phyloP scores from a whole-genome alignment of 2,329 filamentous ascomycete genomes.

The Calonectria hawksworthii region DNA sequence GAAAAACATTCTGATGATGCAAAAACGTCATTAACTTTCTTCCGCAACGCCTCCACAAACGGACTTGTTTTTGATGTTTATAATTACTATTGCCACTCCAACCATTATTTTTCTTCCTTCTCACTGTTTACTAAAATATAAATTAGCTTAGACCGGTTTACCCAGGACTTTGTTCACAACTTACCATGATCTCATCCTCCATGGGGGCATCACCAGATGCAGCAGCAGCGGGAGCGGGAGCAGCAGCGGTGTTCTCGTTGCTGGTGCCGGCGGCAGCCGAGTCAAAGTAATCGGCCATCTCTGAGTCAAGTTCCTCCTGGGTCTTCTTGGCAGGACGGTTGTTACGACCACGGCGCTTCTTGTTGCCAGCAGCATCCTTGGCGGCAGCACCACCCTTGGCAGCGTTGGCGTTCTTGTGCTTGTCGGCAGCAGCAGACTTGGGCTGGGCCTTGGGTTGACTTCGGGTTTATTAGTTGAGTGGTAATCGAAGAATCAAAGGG shows the following conservation, averaged over 20 bases:
- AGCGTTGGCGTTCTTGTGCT: slow-evolving; percentile 71
- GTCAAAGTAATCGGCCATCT: slow-evolving; percentile 97
- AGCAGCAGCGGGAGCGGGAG: slow-evolving; percentile 58
- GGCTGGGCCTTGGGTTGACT: slow-evolving; percentile 67
- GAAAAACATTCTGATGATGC: slow-evolving; percentile 39
- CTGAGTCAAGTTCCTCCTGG: slow-evolving; percentile 93
- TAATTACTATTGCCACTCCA: slow-evolving; percentile 33
- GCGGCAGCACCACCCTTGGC: slow-evolving; percentile 58
- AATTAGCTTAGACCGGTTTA: slow-evolving; percentile 28
- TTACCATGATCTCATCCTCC: slow-evolving; percentile 74
- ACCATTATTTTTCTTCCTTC: not conserved
- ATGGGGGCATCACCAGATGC: slow-evolving; percentile 72
- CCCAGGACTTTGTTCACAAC: slow-evolving; percentile 21
- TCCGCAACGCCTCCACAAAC: slow-evolving; percentile 26
- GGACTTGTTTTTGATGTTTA: slow-evolving; percentile 41
- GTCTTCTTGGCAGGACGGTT: slow-evolving; percentile 86
- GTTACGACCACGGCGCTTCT: slow-evolving; percentile 68
- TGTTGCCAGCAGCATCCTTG: slow-evolving; percentile 63
- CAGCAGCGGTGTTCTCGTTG: slow-evolving; percentile 61
- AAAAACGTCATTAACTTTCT: slow-evolving; percentile 33
- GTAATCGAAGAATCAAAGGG: not conserved
- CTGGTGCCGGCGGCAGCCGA: slow-evolving; percentile 55
- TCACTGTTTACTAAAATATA: slow-evolving; percentile 31
- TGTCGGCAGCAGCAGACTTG: slow-evolving; percentile 84
- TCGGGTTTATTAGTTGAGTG: slow-evolving; percentile 28